Evolutionary conservation across 225 moss, liverwort and hornwort species (phyloP).

Genomic region (Sphagnum tenellum): DNA sequence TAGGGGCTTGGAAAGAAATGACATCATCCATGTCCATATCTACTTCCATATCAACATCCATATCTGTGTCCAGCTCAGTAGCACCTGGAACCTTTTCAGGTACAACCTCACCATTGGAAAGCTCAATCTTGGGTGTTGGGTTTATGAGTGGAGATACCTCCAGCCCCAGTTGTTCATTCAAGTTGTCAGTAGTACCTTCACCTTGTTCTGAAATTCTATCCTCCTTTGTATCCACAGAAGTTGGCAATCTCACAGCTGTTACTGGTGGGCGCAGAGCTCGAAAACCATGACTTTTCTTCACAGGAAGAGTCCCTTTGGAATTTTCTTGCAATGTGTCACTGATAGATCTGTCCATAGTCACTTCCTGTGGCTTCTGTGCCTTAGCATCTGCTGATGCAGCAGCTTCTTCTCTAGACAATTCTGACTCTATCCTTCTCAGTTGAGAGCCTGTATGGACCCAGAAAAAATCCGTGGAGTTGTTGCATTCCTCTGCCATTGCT

Average conservation of each 20-base stretch:
- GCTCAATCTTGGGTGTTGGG: too few relatives aligned
- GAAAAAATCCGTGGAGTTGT: conserved; percentile 15
- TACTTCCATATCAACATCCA: conserved; percentile 66
- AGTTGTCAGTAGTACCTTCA: conserved; percentile 1
- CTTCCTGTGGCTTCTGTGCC: conserved; percentile 11
- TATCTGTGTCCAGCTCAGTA: conserved; percentile 15
- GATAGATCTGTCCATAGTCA: neutral
- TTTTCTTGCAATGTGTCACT: neutral
- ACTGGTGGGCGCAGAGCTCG: conserved; percentile 17
- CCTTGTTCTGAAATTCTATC: conserved; percentile 6
- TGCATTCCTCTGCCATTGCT: conserved; percentile 21
- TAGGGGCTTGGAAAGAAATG: conserved; percentile 12
- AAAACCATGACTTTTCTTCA: conserved; percentile 6
- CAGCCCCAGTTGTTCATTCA: too few relatives aligned
- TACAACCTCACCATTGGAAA: too few relatives aligned
- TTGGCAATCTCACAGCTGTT: neutral
- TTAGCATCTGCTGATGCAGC: conserved; percentile 20
- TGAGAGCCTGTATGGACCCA: conserved; percentile 39
- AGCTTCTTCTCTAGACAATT: conserved; percentile 36
- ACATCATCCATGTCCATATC: conserved; percentile 46
- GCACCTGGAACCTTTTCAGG: neutral
- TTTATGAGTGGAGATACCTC: too few relatives aligned
- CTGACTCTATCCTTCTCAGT: conserved; percentile 33
- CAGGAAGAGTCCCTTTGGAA: neutral
- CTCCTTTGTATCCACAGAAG: conserved; percentile 14